phyloP scores from a whole-genome alignment of 2,329 filamentous ascomycete genomes.

The Curvularia verruculosa region DNA sequence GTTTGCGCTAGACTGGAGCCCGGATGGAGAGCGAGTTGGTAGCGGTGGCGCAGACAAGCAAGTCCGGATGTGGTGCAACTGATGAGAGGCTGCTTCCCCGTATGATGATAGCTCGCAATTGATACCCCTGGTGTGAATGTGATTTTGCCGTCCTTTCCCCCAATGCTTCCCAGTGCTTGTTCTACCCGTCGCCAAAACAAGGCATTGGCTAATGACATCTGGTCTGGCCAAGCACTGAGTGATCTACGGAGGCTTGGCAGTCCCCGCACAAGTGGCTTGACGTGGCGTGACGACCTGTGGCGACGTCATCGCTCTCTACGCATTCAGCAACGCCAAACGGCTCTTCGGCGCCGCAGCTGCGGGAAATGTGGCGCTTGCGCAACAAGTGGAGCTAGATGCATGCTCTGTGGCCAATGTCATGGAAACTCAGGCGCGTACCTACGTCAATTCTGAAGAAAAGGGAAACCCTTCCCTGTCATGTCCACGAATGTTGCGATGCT shows the following conservation, averaged over 20 bases:
- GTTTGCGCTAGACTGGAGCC: constrained; percentile 93
- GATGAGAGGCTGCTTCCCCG: background rate
- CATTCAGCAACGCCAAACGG: constrained; percentile 25
- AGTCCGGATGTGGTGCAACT: constrained; percentile 70
- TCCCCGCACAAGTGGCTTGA: constrained; percentile 25
- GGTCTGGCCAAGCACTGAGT: background rate
- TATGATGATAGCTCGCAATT: constrained; percentile 10
- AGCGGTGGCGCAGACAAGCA: constrained; percentile 93
- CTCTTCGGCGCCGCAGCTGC: constrained; percentile 24
- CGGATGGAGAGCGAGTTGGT: constrained; percentile 84
- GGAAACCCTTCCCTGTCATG: constrained; percentile 15
- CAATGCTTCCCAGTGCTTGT: background rate
- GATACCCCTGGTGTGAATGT: constrained; percentile 16
- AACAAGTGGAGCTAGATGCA: constrained; percentile 24
- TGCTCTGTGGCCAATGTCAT: constrained; percentile 12
- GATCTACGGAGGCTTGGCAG: constrained; percentile 8
- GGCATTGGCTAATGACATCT: background rate
- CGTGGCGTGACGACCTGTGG: constrained; percentile 22
- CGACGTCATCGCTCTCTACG: constrained; percentile 30
- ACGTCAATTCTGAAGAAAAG: constrained; percentile 32
- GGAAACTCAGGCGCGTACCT: constrained; percentile 16
- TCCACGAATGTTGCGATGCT: constrained; percentile 15
- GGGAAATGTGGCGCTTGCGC: constrained; percentile 18
- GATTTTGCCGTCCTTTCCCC: background rate
- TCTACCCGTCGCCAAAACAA: background rate